Percentiles rank a stretch among this genome's conserved stretches.
phyloP scores from a whole-genome alignment of 2,329 filamentous ascomycete species.

The Orbilia brochopaga region DNA sequence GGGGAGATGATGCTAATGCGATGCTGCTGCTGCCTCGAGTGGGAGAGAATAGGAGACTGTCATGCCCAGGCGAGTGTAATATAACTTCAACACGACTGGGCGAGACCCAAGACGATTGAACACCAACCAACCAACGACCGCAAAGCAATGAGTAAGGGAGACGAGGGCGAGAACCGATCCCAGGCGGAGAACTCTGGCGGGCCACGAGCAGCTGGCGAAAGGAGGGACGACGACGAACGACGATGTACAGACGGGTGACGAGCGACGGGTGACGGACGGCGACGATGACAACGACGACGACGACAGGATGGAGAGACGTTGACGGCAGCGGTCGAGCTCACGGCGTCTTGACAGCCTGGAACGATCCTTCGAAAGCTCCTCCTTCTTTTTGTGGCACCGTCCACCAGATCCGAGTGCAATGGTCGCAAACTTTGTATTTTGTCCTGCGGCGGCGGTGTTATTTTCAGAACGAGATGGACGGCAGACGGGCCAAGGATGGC shows the following conservation, averaged over 20 bases:
- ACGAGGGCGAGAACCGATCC: constrained; percentile 23
- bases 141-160: background rate
- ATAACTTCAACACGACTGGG: background rate
- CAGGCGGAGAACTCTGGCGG: constrained; percentile 22
- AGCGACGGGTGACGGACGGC: background rate
- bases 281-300: constrained; percentile 6
- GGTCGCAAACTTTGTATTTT: constrained; percentile 10
- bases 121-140: constrained; percentile 5
- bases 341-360: constrained; percentile 20
- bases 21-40: too few relatives aligned
- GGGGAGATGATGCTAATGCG: background rate
- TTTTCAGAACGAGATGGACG: constrained; percentile 7
- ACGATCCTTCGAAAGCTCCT: constrained; percentile 37
- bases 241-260: too few relatives aligned
- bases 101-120: constrained; percentile 8
- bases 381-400: constrained; percentile 28
- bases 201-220: background rate
- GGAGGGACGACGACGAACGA: constrained; percentile 1
- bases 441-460: constrained; percentile 9
- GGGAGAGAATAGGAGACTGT: background rate
- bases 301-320: background rate
- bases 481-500: constrained; percentile 6
- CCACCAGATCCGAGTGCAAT: constrained; percentile 15
- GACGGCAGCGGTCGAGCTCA: background rate
- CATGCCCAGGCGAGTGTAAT: background rate